Conservation (phyloP, 805 yeast genomes). For the Candida mattraensis region DNA sequence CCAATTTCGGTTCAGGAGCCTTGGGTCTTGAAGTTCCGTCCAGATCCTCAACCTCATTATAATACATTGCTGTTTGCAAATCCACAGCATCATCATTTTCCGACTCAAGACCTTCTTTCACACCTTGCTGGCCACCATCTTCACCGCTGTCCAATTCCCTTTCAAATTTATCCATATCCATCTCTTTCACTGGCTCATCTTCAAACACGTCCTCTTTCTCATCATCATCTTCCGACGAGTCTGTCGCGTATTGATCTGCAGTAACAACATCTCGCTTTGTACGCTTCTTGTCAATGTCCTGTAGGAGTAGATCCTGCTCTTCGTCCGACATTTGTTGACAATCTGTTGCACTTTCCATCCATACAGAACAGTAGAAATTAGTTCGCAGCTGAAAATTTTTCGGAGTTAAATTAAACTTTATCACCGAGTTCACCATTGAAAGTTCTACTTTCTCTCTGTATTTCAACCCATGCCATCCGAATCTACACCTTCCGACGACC, state of each 20-base stretch:
- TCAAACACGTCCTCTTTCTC: constrained; percentile 13
- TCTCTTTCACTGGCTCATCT: constrained; percentile 29
- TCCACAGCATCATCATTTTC: constrained; percentile 14
- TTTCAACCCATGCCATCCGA: constrained; percentile 19
- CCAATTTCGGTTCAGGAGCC: constrained; percentile 42
- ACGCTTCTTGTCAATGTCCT: constrained; percentile 21
- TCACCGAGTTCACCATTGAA: constrained; percentile 5
- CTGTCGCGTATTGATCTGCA: constrained; percentile 23
- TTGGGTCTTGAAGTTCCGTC: constrained; percentile 15
- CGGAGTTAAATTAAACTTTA: too few relatives aligned
- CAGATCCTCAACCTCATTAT: constrained; percentile 5
- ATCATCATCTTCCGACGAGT: constrained; percentile 26
- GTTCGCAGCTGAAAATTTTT: too few relatives aligned
- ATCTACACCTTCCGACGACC: constrained; percentile 30
- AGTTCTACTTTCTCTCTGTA: constrained; percentile 3
- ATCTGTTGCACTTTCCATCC: too few relatives aligned
- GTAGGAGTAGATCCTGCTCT: constrained; percentile 17
- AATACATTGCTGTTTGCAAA: not conserved
- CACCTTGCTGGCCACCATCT: constrained; percentile 8
- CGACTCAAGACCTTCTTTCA: constrained; percentile 10
- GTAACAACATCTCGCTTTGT: constrained; percentile 9
- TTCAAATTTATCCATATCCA: constrained; percentile 42
- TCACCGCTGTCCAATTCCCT: constrained; percentile 20
- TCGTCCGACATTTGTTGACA: constrained; percentile 1
- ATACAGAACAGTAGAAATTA: too few relatives aligned